Evolutionary conservation across 208 protist genomes (phyloP), one percentile per base, ranked within the genome.

Genomic region (Acanthamoeba polyphaga): DNA sequence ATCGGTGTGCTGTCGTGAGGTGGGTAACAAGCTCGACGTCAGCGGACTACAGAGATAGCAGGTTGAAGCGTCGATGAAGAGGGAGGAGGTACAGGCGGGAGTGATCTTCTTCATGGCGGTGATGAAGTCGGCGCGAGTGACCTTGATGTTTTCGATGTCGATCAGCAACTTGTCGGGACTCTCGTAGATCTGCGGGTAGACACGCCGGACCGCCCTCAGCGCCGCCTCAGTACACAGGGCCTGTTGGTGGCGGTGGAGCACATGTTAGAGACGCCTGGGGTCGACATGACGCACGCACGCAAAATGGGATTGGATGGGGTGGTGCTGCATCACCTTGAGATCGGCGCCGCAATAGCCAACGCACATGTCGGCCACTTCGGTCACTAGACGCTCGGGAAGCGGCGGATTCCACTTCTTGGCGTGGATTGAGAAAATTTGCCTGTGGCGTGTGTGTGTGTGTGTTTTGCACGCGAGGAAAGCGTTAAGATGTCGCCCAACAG

Each of bases 331-430:
- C 72, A 94, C 97, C 60, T 97, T 96, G 38, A 98, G 74, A 91
- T 98, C 97, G 43, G 97, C 97, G 5, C 97, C 97, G 94, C 97
- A 97, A 70, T 96, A 98, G 13, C 97, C 97, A 24, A 95, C 90
- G 64, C 53, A 92, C 49, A 72, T 82, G 13, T 95, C 68, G 38
- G 96, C 90, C 12, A 97, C 74, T 3, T 62, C 24, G 17, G 95
- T 53, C 29, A 96, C 51, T 0, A 97, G 68, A 24, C 38, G 12
- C 13, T 38, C 32, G 3, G 92, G 9, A 24, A 97, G 72, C 10
- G 92, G 72, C 24, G 97, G 97, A 12, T 87, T 32, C 97, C 97
- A 98, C 62, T 89, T 87, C 58, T 90, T 94, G 17, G 97, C 96
- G 49, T 97, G 96, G 91, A 97, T 97, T 8, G 58, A 34, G 22